phyloP scores from a whole-genome alignment of 2,329 filamentous ascomycete genomes.

The Penicillium sclerotigenum region DNA sequence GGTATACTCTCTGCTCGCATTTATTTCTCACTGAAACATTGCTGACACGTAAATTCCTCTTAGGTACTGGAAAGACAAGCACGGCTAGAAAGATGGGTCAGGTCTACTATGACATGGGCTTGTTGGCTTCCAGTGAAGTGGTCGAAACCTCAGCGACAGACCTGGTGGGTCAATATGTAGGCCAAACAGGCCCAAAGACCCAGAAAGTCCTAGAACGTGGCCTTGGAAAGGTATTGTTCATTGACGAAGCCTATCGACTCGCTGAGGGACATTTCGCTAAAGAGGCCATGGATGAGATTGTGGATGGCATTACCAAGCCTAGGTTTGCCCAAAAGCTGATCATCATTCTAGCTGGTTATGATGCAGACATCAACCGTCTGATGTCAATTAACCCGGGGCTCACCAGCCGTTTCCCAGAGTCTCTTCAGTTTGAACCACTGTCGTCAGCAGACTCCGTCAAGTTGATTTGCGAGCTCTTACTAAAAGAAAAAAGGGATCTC shows the following conservation, averaged over 20 bases:
- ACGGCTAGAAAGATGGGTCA: slow-evolving; percentile 72
- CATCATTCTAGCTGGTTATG: slow-evolving; percentile 68
- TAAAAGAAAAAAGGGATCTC: slow-evolving; percentile 1
- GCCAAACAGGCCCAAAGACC: slow-evolving; percentile 68
- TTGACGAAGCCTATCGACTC: slow-evolving; percentile 71
- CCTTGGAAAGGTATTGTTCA: slow-evolving; percentile 64
- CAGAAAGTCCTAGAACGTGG: slow-evolving; percentile 58
- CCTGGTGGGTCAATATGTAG: slow-evolving; percentile 65
- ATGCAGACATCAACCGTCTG: slow-evolving; percentile 62
- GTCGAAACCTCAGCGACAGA: slow-evolving; percentile 66
- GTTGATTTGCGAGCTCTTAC: slow-evolving; percentile 42
- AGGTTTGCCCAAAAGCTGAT: slow-evolving; percentile 60
- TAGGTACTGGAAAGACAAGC: slow-evolving; percentile 69
- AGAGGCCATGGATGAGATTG: slow-evolving; percentile 53
- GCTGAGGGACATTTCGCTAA: slow-evolving; percentile 56
- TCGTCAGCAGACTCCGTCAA: slow-evolving; percentile 44
- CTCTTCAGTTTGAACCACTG: slow-evolving; percentile 55
- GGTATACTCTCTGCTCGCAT: slow-evolving; percentile 41
- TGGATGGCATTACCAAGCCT: slow-evolving; percentile 55
- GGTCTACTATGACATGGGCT: slow-evolving; percentile 71
- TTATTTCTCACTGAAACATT: neutral
- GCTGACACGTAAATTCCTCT: neutral
- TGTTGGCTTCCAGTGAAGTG: slow-evolving; percentile 59
- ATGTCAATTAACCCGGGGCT: slow-evolving; percentile 62
- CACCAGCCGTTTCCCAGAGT: slow-evolving; percentile 62